phyloP scores from a whole-genome alignment of 2,329 filamentous ascomycete species.

The Aspergillus piperis region DNA sequence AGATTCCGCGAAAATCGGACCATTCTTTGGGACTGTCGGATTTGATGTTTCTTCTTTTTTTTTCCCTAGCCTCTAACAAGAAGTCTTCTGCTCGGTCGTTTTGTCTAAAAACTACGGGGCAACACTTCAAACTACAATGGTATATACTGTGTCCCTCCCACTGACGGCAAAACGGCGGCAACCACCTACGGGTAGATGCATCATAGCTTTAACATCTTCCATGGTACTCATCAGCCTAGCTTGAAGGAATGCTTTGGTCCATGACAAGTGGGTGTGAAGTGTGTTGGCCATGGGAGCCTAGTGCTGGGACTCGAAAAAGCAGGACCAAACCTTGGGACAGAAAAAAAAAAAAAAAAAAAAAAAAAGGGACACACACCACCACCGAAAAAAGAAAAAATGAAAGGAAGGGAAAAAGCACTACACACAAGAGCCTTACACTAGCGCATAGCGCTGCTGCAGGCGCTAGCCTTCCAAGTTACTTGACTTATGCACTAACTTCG shows the following conservation, averaged over 20 bases:
- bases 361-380: conserved; percentile 5
- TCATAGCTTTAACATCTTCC: conserved; percentile 16
- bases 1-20: conserved; percentile 7
- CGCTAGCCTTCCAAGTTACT: conserved; percentile 1
- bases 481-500: conserved; percentile 14
- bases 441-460: conserved; percentile 6
- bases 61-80: neutral
- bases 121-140: no score
- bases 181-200: conserved; percentile 19
- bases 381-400: neutral
- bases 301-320: neutral
- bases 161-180: conserved; percentile 10
- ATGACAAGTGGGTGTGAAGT: conserved; percentile 2
- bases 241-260: neutral
- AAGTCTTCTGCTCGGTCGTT: neutral
- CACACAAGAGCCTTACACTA: conserved; percentile 10
- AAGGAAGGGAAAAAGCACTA: neutral
- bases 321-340: neutral
- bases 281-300: conserved; percentile 3
- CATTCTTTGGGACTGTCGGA: neutral
- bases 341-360: conserved; percentile 1
- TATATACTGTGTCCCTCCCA: neutral
- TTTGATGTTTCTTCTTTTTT: neutral
- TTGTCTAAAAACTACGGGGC: neutral
- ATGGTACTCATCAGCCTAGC: conserved; percentile 13